Conservation (phyloP, 2,329 filamentous ascomycete species). For the Penicillium rolfsii region DNA sequence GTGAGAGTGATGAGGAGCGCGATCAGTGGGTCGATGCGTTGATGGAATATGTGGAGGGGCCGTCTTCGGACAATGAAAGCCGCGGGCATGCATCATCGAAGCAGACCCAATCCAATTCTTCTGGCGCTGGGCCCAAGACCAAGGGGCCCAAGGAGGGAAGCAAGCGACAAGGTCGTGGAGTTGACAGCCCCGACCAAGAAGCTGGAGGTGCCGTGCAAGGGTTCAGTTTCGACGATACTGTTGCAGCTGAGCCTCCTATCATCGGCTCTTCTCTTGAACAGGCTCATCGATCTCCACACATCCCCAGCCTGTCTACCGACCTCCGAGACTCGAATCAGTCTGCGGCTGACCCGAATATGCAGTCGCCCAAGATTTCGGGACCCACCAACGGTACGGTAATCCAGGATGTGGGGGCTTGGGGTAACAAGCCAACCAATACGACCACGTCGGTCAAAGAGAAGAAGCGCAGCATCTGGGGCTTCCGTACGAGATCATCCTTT, state of each 20-base stretch:
- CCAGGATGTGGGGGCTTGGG: slow-evolving; percentile 80
- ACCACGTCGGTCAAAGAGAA: slow-evolving; percentile 64
- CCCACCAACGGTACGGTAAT: slow-evolving; percentile 85
- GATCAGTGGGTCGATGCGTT: slow-evolving; percentile 93
- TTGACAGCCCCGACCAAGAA: slow-evolving; percentile 46
- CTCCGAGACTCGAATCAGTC: slow-evolving; percentile 29
- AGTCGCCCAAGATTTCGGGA: slow-evolving; percentile 65
- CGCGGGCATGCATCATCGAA: slow-evolving; percentile 25
- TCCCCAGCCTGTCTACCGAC: slow-evolving; percentile 37
- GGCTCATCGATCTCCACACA: slow-evolving; percentile 39
- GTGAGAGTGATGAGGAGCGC: slow-evolving; percentile 89
- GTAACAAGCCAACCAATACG: slow-evolving; percentile 69
- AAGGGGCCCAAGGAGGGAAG: slow-evolving; percentile 30
- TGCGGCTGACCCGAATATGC: slow-evolving; percentile 36
- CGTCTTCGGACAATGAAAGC: slow-evolving; percentile 39
- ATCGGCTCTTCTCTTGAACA: slow-evolving; percentile 49
- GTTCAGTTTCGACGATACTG: slow-evolving; percentile 60
- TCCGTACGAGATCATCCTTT: slow-evolving; percentile 70
- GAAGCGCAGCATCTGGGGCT: slow-evolving; percentile 72
- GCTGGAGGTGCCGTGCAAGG: slow-evolving; percentile 46
- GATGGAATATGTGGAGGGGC: slow-evolving; percentile 78
- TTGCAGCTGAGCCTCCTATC: slow-evolving; percentile 61
- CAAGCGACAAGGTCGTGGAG: slow-evolving; percentile 38
- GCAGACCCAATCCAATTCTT: slow-evolving; percentile 22
- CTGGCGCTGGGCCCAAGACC: slow-evolving; percentile 28